These are phyloP conservation scores for Ceratocystis alfenasii DNA, from an alignment of 2,329 filamentous ascomycete genomes.

Conservation along the genomic window DNA sequence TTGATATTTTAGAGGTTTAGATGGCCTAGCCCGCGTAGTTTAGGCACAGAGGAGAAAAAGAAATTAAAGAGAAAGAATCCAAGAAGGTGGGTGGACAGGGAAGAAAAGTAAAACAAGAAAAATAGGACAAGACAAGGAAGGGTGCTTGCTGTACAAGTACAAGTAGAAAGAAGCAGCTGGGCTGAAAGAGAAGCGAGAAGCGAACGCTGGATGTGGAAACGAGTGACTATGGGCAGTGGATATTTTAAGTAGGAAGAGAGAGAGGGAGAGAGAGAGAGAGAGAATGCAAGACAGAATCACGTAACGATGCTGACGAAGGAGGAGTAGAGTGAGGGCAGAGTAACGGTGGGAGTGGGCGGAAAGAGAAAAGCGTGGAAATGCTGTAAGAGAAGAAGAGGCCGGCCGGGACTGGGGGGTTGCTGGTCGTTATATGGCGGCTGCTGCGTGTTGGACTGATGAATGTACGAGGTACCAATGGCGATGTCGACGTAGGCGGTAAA, in stretches of 20 bases:
- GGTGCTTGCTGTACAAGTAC: too few relatives aligned
- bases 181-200: slow-evolving; percentile 4
- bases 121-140: too few relatives aligned
- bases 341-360: too few relatives aligned
- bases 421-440: background rate
- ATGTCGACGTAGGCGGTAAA: too few relatives aligned
- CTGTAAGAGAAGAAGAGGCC: background rate
- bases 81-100: background rate
- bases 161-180: too few relatives aligned
- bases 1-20: background rate
- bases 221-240: slow-evolving; percentile 4
- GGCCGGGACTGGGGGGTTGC: background rate
- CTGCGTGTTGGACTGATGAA: background rate
- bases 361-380: too few relatives aligned
- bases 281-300: background rate
- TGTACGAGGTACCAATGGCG: background rate
- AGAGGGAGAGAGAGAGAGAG: background rate
- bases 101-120: background rate
- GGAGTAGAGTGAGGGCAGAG: background rate
- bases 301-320: background rate
- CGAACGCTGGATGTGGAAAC: background rate
- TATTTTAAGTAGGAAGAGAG: background rate
- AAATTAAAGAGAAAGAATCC: background rate
- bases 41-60: background rate
- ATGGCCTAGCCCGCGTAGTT: background rate